Conservation (phyloP, 2,329 filamentous ascomycete species). For the Neoarthrinium moseri region DNA sequence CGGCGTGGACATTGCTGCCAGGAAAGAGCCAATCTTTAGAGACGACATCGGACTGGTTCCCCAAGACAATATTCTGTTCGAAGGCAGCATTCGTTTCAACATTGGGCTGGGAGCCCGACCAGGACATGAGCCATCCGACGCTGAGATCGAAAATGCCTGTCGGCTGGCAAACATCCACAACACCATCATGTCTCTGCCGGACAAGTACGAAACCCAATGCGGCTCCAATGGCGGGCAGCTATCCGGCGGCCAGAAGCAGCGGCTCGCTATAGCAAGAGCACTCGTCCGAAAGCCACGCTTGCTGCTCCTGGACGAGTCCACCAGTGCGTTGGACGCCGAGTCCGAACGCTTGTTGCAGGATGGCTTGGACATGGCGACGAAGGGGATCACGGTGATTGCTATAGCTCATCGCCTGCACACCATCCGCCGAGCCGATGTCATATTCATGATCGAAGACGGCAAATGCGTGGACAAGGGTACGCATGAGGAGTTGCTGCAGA, state of each 20-base stretch:
- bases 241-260: slow-evolving; percentile 78
- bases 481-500: slow-evolving; percentile 53
- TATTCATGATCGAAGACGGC: slow-evolving; percentile 56
- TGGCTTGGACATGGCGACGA: slow-evolving; percentile 58
- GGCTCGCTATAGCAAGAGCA: slow-evolving; percentile 75
- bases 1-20: slow-evolving; percentile 42
- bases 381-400: slow-evolving; percentile 55
- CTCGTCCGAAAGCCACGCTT: slow-evolving; percentile 70
- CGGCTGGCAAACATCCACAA: slow-evolving; percentile 70
- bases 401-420: slow-evolving; percentile 59
- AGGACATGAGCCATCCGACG: slow-evolving; percentile 51
- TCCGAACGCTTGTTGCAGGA: slow-evolving; percentile 66
- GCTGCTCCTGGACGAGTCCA: slow-evolving; percentile 79
- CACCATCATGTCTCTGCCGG: slow-evolving; percentile 58
- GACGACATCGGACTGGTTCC: slow-evolving; percentile 55
- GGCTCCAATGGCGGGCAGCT: slow-evolving; percentile 73
- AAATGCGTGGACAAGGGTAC: slow-evolving; percentile 49
- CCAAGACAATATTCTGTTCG: slow-evolving; percentile 58
- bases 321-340: slow-evolving; percentile 72
- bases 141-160: slow-evolving; percentile 66
- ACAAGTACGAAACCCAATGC: slow-evolving; percentile 65
- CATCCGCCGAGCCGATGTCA: slow-evolving; percentile 55
- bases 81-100: slow-evolving; percentile 56
- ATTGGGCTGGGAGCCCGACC: slow-evolving; percentile 54
- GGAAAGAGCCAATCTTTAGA: slow-evolving; percentile 43